phyloP scores from a whole-genome alignment of 768 basidiomycete genomes.

The Russula olivacea region DNA sequence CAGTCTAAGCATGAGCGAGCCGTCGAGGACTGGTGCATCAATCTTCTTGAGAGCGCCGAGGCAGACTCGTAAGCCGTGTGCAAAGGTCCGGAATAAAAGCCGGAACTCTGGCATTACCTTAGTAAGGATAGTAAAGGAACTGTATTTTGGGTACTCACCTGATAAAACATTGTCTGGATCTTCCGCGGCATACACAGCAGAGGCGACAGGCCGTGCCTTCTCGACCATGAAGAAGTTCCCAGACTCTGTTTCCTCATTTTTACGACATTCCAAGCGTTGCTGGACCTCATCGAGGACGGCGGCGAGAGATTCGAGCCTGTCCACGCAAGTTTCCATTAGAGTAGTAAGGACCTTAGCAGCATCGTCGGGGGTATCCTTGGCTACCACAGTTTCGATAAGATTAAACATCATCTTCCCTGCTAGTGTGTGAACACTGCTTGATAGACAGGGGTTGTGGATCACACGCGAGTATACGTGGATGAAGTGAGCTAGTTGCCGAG shows the following conservation, averaged over 20 bases:
- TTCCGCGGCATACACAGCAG: constrained; percentile 71
- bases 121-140: constrained; percentile 21
- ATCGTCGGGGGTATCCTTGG: constrained; percentile 65
- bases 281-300: constrained; percentile 52
- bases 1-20: constrained; percentile 78
- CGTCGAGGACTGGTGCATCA: constrained; percentile 74
- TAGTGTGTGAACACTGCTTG: constrained; percentile 77
- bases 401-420: constrained; percentile 92
- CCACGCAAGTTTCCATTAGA: constrained; percentile 78
- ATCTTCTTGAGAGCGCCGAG: constrained; percentile 72
- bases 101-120: constrained; percentile 58
- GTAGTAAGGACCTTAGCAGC: constrained; percentile 63
- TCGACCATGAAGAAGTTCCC: constrained; percentile 70
- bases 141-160: constrained; percentile 43
- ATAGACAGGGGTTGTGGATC: constrained; percentile 82
- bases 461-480: constrained; percentile 82
- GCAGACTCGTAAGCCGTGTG: constrained; percentile 82
- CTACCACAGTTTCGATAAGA: constrained; percentile 73
- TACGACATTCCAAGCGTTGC: constrained; percentile 43
- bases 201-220: constrained; percentile 75
- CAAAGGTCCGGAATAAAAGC: constrained; percentile 77
- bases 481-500: constrained; percentile 68
- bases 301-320: constrained; percentile 78
- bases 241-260: constrained; percentile 35
- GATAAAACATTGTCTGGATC: constrained; percentile 76